Conservation (phyloP, 345 rosid species). For the Brassica juncea region DNA sequence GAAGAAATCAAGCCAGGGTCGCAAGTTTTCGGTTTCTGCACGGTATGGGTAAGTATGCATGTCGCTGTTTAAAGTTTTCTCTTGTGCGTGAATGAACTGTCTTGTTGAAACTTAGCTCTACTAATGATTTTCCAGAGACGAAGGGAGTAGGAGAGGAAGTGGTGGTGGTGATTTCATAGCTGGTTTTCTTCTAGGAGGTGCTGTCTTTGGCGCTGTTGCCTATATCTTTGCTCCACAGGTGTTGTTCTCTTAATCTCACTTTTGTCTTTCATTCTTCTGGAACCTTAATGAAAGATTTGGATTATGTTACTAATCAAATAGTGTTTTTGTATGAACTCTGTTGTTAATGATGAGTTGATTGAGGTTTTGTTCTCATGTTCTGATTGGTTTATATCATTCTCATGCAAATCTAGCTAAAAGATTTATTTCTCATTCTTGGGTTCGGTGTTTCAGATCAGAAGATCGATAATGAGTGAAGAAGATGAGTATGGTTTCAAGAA, state of each 20-base stretch:
- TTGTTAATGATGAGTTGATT: slow-evolving; percentile 4
- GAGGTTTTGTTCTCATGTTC: background rate
- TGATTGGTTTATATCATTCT: background rate
- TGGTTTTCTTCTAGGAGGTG: slow-evolving; percentile 90
- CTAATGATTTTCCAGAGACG: slow-evolving; percentile 45
- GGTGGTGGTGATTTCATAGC: slow-evolving; percentile 75
- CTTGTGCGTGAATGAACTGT: background rate
- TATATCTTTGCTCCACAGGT: slow-evolving; percentile 95
- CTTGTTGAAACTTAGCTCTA: background rate
- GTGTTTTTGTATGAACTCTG: background rate
- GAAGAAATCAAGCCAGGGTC: slow-evolving; percentile 44
- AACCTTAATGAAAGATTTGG: background rate
- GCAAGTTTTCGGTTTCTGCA: slow-evolving; percentile 56
- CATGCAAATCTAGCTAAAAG: slow-evolving; percentile 5
- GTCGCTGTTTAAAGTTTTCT: background rate
- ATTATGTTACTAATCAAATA: background rate
- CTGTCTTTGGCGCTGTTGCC: slow-evolving; percentile 73
- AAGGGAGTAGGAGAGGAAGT: slow-evolving; percentile 57
- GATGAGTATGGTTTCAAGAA: slow-evolving; percentile 76
- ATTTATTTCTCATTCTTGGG: background rate
- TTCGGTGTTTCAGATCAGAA: slow-evolving; percentile 60
- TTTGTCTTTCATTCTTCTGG: background rate
- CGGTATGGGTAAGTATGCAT: slow-evolving; percentile 51
- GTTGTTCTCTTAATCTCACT: slow-evolving; percentile 1
- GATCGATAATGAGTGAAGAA: slow-evolving; percentile 73